Evolutionary conservation across 83 land plant genomes (phyloP).

Genomic region (Picea abies): DNA sequence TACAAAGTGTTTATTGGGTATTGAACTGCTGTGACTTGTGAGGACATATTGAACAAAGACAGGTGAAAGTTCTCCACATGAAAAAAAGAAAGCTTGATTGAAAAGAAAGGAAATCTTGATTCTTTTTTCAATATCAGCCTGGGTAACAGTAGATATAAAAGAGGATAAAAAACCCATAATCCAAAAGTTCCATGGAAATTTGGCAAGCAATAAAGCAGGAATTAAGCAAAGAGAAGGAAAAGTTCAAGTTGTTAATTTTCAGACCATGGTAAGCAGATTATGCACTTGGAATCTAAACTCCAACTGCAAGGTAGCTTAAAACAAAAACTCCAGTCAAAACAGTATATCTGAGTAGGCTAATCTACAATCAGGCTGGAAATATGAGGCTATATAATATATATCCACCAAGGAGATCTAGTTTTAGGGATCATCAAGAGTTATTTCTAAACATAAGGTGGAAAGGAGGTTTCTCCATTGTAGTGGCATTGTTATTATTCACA

Average conservation of each 20-base stretch:
- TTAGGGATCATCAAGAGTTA: too few species aligned
- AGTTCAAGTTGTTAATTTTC: not conserved
- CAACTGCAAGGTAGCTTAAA: too few species aligned
- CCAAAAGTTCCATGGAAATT: not conserved
- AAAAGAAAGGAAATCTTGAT: not conserved
- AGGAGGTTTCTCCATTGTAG: too few species aligned
- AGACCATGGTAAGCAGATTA: too few species aligned
- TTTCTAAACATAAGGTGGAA: too few species aligned
- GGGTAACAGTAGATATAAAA: not conserved
- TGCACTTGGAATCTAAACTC: too few species aligned
- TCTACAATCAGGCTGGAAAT: too few species aligned
- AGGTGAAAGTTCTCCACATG: not conserved
- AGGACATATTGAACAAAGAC: not conserved
- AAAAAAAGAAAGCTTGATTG: not conserved
- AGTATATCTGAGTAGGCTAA: too few species aligned
- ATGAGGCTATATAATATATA: too few species aligned
- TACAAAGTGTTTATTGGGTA: not conserved
- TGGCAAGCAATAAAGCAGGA: not conserved
- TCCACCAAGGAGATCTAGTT: too few species aligned
- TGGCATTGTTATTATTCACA: too few species aligned
- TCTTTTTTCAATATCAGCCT: not conserved
- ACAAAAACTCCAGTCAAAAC: too few species aligned
- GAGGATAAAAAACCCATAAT: not conserved
- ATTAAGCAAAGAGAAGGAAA: not conserved
- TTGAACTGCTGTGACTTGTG: not conserved